phyloP scores from a whole-genome alignment of 2,329 filamentous ascomycete species.

The Cadophora sp. region DNA sequence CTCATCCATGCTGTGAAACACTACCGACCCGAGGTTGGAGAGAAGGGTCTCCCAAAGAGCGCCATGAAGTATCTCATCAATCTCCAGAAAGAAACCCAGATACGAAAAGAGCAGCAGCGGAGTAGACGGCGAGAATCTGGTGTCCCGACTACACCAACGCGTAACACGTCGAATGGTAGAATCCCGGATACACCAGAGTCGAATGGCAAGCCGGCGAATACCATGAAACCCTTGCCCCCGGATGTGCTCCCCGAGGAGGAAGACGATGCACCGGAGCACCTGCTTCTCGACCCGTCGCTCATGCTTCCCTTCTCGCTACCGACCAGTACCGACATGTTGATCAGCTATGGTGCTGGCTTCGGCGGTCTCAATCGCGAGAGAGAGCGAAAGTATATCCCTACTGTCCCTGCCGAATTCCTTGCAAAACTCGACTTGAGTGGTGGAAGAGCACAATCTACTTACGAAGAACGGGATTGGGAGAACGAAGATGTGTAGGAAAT shows the following conservation, averaged over 20 bases:
- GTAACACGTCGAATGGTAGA: conserved; percentile 50
- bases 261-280: conserved; percentile 73
- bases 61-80: conserved; percentile 85
- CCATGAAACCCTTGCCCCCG: conserved; percentile 31
- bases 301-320: conserved; percentile 96
- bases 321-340: conserved; percentile 95
- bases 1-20: conserved; percentile 91
- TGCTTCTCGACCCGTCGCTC: conserved; percentile 86
- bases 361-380: conserved; percentile 90
- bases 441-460: conserved; percentile 60
- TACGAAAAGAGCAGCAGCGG: conserved; percentile 60
- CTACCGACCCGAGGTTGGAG: conserved; percentile 93
- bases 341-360: conserved; percentile 93
- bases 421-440: conserved; percentile 74
- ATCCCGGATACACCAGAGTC: conserved; percentile 50
- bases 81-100: conserved; percentile 75
- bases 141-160: conserved; percentile 47
- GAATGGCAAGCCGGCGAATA: conserved; percentile 46
- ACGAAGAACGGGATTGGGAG: conserved; percentile 70
- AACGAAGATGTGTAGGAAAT: conserved; percentile 57
- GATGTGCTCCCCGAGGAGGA: conserved; percentile 54
- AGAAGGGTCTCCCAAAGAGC: conserved; percentile 88
- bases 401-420: conserved; percentile 91
- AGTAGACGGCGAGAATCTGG: conserved; percentile 52
- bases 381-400: conserved; percentile 94